These are phyloP conservation scores for Debaryomyces coudertii DNA, from an alignment of 1,139 yeast genomes.

Conservation along the genomic window DNA sequence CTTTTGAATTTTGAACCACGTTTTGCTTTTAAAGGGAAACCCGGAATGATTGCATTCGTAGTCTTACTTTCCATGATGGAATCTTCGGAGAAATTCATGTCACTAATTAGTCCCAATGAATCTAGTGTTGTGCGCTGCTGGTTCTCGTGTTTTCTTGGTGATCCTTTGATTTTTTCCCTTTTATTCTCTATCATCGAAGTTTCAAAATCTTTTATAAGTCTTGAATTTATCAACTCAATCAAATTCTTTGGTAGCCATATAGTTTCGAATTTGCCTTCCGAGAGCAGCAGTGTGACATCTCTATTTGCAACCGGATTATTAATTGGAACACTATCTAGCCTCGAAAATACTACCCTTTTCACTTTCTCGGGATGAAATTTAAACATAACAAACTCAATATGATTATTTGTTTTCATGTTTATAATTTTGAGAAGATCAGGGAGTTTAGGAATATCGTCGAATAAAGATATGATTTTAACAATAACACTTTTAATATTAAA, in stretches of 20 bases:
- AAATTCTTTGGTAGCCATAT: constrained; percentile 23
- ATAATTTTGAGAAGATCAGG: constrained; percentile 6
- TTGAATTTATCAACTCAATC: constrained; percentile 15
- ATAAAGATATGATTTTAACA: constrained; percentile 11
- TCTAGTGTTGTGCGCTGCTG: constrained; percentile 7
- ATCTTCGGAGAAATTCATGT: not conserved
- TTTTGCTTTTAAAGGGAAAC: not conserved
- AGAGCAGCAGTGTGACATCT: constrained; percentile 6
- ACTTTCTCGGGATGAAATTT: constrained; percentile 12
- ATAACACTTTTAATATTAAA: constrained; percentile 11
- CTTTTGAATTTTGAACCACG: not conserved
- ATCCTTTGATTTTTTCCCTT: not conserved
- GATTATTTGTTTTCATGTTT: constrained; percentile 10
- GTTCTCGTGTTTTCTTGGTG: not conserved
- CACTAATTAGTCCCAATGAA: not conserved
- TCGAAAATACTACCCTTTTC: constrained; percentile 2
- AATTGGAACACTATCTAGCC: not conserved
- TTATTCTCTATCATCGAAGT: not conserved
- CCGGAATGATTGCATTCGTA: not conserved
- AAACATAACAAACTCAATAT: constrained; percentile 13
- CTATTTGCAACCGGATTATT: not conserved
- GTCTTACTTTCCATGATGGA: not conserved
- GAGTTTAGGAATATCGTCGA: constrained; percentile 3
- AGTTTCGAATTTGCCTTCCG: constrained; percentile 10
- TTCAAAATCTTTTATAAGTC: constrained; percentile 15